phyloP scores from a whole-genome alignment of 2,329 filamentous ascomycete species.

The Colletotrichum liriopes region DNA sequence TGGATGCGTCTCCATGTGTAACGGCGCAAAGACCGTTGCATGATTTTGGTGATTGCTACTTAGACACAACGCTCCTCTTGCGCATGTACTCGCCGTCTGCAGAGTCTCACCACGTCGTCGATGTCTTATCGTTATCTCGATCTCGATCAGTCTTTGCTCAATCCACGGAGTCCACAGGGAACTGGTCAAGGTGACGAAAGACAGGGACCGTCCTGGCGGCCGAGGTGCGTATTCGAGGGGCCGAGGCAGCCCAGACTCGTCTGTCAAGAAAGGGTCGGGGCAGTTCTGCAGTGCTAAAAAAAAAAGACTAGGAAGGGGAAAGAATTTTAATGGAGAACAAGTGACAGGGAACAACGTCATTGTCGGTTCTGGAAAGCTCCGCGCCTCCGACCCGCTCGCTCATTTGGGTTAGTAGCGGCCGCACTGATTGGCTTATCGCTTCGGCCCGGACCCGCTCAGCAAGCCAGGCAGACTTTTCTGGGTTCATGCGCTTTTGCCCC shows the following conservation, averaged over 20 bases:
- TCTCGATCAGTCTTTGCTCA: slow-evolving; percentile 10
- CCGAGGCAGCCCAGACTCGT: slow-evolving; percentile 1
- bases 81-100: slow-evolving; percentile 21
- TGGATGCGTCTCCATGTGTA: neutral
- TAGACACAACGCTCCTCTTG: neutral
- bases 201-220: slow-evolving; percentile 18
- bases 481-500: neutral
- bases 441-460: neutral
- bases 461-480: neutral
- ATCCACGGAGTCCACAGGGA: neutral
- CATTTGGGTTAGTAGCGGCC: neutral
- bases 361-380: neutral
- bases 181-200: neutral
- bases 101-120: neutral
- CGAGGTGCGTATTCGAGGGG: neutral
- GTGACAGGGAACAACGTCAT: neutral
- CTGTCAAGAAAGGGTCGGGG: neutral
- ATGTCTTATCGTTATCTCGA: slow-evolving; percentile 39
- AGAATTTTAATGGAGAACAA: neutral
- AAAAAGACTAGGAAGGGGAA: neutral
- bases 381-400: neutral
- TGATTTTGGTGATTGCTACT: slow-evolving; percentile 6
- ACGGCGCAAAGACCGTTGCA: slow-evolving; percentile 1
- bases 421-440: neutral
- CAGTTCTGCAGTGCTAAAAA: neutral